Evolutionary conservation across 441 rosid species (phyloP), one percentile per base, ranked within the genome.

Genomic region (Eutrema salsugineum): DNA sequence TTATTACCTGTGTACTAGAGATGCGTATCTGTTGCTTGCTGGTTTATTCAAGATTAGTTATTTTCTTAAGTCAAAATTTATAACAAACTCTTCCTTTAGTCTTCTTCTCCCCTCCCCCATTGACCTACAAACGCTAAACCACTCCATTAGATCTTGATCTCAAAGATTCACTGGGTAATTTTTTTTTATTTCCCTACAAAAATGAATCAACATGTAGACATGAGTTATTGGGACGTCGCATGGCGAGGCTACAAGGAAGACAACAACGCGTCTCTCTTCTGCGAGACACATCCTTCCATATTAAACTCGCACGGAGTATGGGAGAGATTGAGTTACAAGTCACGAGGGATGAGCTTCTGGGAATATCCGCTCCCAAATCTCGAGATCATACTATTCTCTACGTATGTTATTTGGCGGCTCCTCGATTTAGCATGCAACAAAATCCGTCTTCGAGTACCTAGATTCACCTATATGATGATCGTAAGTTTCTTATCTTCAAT

Each of bases 401-500:
- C 58, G 11, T 79, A 55, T 33, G 3, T 60, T 16, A 11, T 66
- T 20, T 75, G 79, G 82, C 38, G 66, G 30, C 1, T 63, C 56
- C 9, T 82, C 11, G 40, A 78, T 20, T 11, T 40, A 48, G 0
- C 40, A 15, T 70, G 69, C 62, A 73, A 56, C 57, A 48, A 27
- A 40, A n/a, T 77, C 5, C 80, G 75, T 63, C 22, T 76, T 20
- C 66, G 81, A 27, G 9, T 79, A 22, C 70, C 78, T 33, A 28
- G 48, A 38, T 68, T 79, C 30, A 67, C 80, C 32, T 73, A 78
- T 16, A 79, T 73, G 55, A 70, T 84, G 72, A 44, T 82, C 8
- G 85, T 82, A 78, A 36, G 82, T 72, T 30, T 70, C 17, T 12
- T 12, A n/a, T 22, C 48, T 48, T 53, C 39, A 54, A 36, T 6